phyloP scores from a whole-genome alignment of 164 flowering plant species.

The Chimonanthus praecox region DNA sequence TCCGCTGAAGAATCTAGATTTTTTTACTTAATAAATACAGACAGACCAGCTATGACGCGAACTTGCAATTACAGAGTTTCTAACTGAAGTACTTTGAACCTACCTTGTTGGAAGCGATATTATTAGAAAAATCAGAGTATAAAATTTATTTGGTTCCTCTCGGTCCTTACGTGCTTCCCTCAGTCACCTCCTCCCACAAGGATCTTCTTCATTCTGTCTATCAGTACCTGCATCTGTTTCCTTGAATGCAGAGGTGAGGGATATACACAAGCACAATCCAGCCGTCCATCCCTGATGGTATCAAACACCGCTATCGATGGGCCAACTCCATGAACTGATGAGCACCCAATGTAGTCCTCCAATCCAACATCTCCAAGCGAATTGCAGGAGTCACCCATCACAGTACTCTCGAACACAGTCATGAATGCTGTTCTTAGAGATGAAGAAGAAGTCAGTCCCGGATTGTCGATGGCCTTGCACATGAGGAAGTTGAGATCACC shows the following conservation, averaged over 20 bases:
- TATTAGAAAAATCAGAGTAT: no score
- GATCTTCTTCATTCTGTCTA: conserved; percentile 52
- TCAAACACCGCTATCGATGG: conserved; percentile 70
- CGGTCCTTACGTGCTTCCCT: background rate
- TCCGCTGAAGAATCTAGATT: no score
- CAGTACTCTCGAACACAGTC: conserved; percentile 62
- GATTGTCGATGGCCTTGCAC: conserved; percentile 81
- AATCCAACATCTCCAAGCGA: conserved; percentile 36
- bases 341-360: conserved; percentile 62
- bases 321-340: conserved; percentile 73
- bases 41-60: no score
- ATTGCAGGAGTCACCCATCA: conserved; percentile 29
- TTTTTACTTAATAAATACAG: no score
- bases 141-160: no score
- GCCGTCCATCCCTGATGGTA: conserved; percentile 49
- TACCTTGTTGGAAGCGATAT: no score
- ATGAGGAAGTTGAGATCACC: conserved; percentile 70
- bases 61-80: no score
- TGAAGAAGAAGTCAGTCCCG: conserved; percentile 57
- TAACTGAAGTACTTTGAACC: no score
- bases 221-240: conserved; percentile 55
- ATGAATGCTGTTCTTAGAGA: conserved; percentile 69
- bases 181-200: conserved; percentile 25
- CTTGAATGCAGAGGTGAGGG: conserved; percentile 80
- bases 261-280: conserved; percentile 69